Evolutionary conservation across 2,329 filamentous ascomycete genomes (phyloP), one percentile per base, ranked within the genome.

Genomic region (Aspergillus udagawae): DNA sequence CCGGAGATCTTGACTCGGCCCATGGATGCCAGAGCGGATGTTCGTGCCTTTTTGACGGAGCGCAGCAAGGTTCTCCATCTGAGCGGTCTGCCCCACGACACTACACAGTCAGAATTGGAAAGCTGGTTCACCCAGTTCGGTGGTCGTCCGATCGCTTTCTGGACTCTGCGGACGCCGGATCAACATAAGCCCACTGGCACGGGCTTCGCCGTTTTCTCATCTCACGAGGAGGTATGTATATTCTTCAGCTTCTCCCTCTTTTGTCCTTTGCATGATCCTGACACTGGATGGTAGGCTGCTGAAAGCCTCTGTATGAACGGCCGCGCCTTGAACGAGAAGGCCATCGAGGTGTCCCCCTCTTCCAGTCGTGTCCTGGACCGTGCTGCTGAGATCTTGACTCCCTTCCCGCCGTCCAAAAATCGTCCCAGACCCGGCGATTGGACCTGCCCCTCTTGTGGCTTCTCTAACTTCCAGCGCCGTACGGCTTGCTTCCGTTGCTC

Each of bases 121-220:
- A 97, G 92, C 78, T 99, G 94, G 94, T 99, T 97, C 73, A 99
- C 94, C 29, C 94, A 99, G 76, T 99, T 96, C 72, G 94, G 94
- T 63, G 94, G 94, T 51, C 90, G 94, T 47, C 94, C 94, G 29
- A 99, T 99, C 78, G 94, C 94, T 21, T 99, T 99, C 79, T 99
- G 94, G 94, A 99, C 94, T 20, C 83, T 99, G 52, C 90, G 93
- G 61, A 99, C 94, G 14, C 94, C 94, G 3, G 94, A 99, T 77
- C 94, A 97, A 79, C 94, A 97, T 79, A 99, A 99, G 82, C 94
- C 94, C n/a, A 99, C 94, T 9, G 94, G 94, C 47, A 96, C 93
- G 54, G 94, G 94, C 54, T 99, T 99, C 76, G 94, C 94, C 51
- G 93, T 99, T 56, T 99, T 99, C 73, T 97, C 94, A 62, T 97